phyloP scores from a whole-genome alignment of 176 grass and related monocot species.

The Carex pumila region DNA sequence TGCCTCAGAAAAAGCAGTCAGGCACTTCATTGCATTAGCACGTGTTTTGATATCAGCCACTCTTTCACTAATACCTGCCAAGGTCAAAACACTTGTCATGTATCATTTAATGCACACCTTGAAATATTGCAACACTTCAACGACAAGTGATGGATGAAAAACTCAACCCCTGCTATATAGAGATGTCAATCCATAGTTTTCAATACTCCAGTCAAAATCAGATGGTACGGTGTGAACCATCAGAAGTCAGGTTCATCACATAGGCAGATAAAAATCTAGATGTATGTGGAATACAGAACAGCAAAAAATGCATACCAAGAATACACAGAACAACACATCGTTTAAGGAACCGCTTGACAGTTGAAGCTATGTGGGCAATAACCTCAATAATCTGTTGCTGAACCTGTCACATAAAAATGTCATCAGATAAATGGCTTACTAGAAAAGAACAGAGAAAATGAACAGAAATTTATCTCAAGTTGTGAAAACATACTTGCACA shows the following conservation, averaged over 20 bases:
- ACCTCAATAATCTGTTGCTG: slow-evolving; percentile 94
- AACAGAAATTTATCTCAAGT: not conserved
- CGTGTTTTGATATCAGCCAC: slow-evolving; percentile 99
- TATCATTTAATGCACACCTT: not conserved
- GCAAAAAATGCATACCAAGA: slow-evolving; percentile 43
- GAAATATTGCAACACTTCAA: not conserved
- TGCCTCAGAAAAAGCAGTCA: slow-evolving; percentile 84
- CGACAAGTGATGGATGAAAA: not conserved
- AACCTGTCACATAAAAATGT: slow-evolving; percentile 62
- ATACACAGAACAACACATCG: slow-evolving; percentile 83
- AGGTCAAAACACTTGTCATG: not conserved
- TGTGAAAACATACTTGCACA: slow-evolving; percentile 58
- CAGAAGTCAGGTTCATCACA: not conserved
- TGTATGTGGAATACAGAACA: not conserved
- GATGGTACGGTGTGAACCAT: not conserved
- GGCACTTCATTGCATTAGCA: slow-evolving; percentile 81
- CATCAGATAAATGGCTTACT: not conserved
- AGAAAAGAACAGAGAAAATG: slow-evolving; percentile 10
- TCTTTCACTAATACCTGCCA: slow-evolving; percentile 86
- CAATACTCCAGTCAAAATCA: not conserved
- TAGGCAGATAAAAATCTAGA: not conserved
- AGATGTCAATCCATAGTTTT: not conserved
- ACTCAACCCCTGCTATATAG: not conserved
- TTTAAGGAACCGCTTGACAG: slow-evolving; percentile 84
- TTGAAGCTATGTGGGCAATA: slow-evolving; percentile 65